Percentiles rank a stretch among this genome's conserved stretches.
Conservation (phyloP, 2,329 filamentous ascomycete species). For the Ambrosiella xylebori region DNA sequence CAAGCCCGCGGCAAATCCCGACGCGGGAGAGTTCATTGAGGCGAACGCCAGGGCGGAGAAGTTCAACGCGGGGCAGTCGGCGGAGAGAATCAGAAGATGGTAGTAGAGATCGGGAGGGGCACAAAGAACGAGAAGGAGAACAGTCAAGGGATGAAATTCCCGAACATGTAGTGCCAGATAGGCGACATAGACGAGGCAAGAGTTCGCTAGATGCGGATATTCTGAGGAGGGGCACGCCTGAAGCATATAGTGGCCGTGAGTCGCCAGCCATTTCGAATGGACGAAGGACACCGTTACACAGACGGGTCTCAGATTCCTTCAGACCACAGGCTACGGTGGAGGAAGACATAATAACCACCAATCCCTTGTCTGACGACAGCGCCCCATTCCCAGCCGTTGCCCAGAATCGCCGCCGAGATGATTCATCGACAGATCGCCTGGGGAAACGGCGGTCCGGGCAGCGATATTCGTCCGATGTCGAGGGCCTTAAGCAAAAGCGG, state of each 20-base stretch:
- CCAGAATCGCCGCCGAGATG: constrained; percentile 37
- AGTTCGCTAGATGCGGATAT: constrained; percentile 8
- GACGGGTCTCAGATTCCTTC: constrained; percentile 8
- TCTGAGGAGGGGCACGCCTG: not conserved
- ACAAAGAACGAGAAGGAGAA: no score
- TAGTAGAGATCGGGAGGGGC: constrained; percentile 16
- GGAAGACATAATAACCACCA: not conserved
- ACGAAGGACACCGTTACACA: not conserved
- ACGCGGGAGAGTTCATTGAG: constrained; percentile 50
- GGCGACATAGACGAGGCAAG: constrained; percentile 7
- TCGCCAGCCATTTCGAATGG: not conserved
- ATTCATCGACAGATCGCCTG: constrained; percentile 26
- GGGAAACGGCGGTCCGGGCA: constrained; percentile 27
- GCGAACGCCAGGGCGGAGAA: constrained; percentile 29
- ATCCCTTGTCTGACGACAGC: constrained; percentile 34
- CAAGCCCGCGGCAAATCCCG: constrained; percentile 40
- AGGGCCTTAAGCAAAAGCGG: constrained; percentile 31
- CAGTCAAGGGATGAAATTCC: constrained; percentile 20
- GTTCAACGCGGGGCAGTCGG: constrained; percentile 32
- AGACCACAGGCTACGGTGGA: not conserved
- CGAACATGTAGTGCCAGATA: constrained; percentile 23
- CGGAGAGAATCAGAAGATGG: constrained; percentile 15
- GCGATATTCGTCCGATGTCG: constrained; percentile 32
- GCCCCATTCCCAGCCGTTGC: constrained; percentile 54
- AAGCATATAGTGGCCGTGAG: not conserved